Conservation (phyloP, 176 grass and related monocot genomes). For the Musa schizocarpa region DNA sequence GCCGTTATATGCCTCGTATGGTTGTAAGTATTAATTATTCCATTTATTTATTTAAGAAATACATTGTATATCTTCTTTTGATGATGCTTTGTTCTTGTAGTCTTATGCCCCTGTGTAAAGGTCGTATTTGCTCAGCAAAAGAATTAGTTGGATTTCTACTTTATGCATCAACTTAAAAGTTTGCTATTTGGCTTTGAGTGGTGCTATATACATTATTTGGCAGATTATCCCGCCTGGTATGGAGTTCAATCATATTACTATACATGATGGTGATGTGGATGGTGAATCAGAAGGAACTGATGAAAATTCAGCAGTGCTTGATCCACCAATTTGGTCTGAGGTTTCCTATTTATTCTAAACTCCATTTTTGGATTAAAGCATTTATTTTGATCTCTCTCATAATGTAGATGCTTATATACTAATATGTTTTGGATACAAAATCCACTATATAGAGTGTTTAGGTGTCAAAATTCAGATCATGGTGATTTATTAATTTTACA, state of each 20-base stretch:
- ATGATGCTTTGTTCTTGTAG: not conserved
- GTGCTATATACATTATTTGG: not conserved
- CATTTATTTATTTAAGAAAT: not conserved
- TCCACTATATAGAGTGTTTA: not conserved
- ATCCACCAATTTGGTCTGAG: conserved; percentile 78
- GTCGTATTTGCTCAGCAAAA: not conserved
- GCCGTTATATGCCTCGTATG: conserved; percentile 75
- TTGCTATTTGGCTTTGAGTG: not conserved
- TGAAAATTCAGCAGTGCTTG: conserved; percentile 37
- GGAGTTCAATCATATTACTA: conserved; percentile 51
- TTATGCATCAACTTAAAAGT: not conserved
- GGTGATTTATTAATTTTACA: conserved; percentile 10
- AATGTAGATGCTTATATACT: not conserved
- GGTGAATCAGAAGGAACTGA: conserved; percentile 49
- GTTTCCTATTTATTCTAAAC: conserved; percentile 3
- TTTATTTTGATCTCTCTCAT: not conserved
- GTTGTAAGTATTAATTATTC: conserved; percentile 40
- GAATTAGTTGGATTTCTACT: not conserved
- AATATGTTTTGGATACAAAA: not conserved
- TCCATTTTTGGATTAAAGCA: not conserved
- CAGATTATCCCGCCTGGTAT: conserved; percentile 73
- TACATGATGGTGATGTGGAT: conserved; percentile 62
- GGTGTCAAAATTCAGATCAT: not conserved
- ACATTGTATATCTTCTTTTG: not conserved
- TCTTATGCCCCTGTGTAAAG: not conserved